Evolutionary conservation across 345 rosid genomes (phyloP), one percentile per base, ranked within the genome.

Genomic region (Euphorbia peplus): DNA sequence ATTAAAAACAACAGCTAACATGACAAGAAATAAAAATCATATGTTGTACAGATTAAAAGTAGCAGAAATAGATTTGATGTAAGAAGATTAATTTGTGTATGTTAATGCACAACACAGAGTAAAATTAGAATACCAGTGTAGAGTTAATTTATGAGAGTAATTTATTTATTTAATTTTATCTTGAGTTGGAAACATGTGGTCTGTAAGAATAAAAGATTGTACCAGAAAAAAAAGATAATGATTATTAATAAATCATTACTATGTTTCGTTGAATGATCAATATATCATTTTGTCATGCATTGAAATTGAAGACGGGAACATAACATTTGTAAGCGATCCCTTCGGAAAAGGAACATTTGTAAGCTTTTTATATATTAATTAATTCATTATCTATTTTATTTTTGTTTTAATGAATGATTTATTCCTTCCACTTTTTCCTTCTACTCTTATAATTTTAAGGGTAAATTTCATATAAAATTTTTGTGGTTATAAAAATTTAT

Each of bases 221-320:
- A 82, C 80, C 81, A 70, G 71, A 79, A 61, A 79, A 82, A 79
- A 82, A 76, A 76, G 79, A 74, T 41, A 80, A 61, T 77, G 85
- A 84, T 86, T 75, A 86, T 86, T 82, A 70, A 77, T 77, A 76
- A 74, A 87, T 87, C 81, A 87, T 87, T 84, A 84, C 84, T 15
- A 76, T 76, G 83, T 75, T 85, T 53, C 73, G 25, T 21, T 73
- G 82, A 81, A 79, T 83, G 80, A 85, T 83, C 76, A 81, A 81
- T 73, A 28, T 64, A 79, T 81, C 81, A 85, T 85, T 73, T 76
- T 82, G 79, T 64, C 63, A 78, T 54, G 44, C 63, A 37, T n/a
- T 39, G 72, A 74, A 59, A 32, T 32, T 3, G 3, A 32, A 32
- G 37, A 32, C n/a, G 37, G 4, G 3, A 78, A 64, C 18, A 73